Percentiles rank a stretch among this genome's conserved stretches.
Evolutionary conservation across 805 yeast species (phyloP).

Genomic region (Sugiyamaella chiloensis): DNA sequence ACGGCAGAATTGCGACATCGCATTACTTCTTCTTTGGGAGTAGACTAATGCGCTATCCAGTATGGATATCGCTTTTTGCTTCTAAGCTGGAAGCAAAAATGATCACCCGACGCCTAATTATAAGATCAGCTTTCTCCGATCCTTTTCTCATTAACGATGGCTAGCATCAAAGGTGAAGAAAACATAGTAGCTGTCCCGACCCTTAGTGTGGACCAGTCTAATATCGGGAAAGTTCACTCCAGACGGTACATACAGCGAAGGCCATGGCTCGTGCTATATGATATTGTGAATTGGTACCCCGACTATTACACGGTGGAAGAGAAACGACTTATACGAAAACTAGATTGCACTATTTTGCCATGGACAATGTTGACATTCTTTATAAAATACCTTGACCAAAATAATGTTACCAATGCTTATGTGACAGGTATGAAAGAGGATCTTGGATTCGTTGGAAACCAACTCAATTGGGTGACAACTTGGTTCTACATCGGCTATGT

Average conservation of each 20-base stretch:
- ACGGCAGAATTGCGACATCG: conserved; percentile 2
- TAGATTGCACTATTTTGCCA: conserved; percentile 30
- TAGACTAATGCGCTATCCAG: too few relatives aligned
- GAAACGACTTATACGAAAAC: conserved; percentile 32
- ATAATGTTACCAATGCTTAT: conserved; percentile 45
- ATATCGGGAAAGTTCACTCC: too few relatives aligned
- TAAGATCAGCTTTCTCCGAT: too few relatives aligned
- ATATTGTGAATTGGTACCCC: conserved; percentile 7
- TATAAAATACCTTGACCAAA: conserved; percentile 43
- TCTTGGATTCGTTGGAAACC: conserved; percentile 40
- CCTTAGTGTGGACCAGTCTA: too few relatives aligned
- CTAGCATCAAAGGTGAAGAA: too few relatives aligned
- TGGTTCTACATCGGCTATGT: conserved; percentile 52
- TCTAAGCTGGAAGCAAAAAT: too few relatives aligned
- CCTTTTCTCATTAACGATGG: too few relatives aligned
- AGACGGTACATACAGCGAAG: conserved; percentile 8
- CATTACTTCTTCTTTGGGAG: not conserved
- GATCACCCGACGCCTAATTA: too few relatives aligned
- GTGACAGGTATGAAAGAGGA: conserved; percentile 47
- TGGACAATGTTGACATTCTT: conserved; percentile 32
- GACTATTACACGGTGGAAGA: conserved; percentile 17
- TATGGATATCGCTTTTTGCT: too few relatives aligned
- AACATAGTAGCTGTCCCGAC: too few relatives aligned
- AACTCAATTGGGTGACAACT: conserved; percentile 44
- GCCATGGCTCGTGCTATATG: conserved; percentile 13